These are phyloP conservation scores for Glycine tomentella DNA, from an alignment of 306 rosid species.

Conservation along the genomic window DNA sequence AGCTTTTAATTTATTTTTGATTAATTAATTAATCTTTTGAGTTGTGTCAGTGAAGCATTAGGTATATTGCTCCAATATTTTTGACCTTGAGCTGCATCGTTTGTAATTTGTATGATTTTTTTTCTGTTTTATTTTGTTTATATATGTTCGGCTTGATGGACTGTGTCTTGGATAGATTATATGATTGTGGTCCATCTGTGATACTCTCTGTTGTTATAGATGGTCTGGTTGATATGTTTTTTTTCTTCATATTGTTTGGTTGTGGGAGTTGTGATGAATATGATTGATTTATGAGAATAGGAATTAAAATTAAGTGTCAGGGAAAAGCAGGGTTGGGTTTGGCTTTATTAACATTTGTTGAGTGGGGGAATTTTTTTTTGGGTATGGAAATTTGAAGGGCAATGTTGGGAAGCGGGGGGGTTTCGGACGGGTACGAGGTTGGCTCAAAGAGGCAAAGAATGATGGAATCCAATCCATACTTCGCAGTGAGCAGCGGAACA, in stretches of 20 bases:
- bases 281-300: constrained; percentile 45
- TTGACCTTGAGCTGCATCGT: too few species aligned
- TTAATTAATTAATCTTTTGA: too few species aligned
- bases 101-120: too few species aligned
- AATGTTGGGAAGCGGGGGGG: constrained; percentile 99
- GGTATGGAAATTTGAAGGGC: constrained; percentile 94
- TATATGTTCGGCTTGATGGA: too few species aligned
- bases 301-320: constrained; percentile 68
- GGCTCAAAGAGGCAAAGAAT: constrained; percentile 99
- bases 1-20: too few species aligned
- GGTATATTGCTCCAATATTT: too few species aligned
- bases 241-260: background rate
- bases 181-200: too few species aligned
- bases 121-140: too few species aligned
- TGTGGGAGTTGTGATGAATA: constrained; percentile 41
- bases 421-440: constrained; percentile 99
- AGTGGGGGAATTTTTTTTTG: constrained; percentile 91
- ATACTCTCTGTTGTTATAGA: too few species aligned
- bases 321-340: constrained; percentile 84
- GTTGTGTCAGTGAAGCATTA: too few species aligned
- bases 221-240: background rate
- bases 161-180: too few species aligned
- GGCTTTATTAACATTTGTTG: constrained; percentile 89
- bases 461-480: constrained; percentile 99
- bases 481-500: constrained; percentile 94